These are phyloP conservation scores for Backusella australiensis DNA, from an alignment of 192 early-diverging fungal genomes.

Conservation along the genomic window DNA sequence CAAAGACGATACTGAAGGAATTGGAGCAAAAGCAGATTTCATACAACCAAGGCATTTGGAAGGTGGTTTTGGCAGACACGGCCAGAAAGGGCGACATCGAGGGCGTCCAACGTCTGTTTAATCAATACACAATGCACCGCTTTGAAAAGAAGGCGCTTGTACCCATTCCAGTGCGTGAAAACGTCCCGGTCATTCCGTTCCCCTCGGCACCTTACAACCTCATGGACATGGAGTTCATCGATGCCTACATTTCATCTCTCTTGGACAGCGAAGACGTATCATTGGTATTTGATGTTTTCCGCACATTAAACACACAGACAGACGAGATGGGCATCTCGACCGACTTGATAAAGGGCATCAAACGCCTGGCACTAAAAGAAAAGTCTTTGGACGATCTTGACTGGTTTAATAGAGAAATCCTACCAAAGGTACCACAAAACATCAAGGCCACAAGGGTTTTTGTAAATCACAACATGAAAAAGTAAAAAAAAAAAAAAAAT, in stretches of 20 bases:
- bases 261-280: slow-evolving; percentile 32
- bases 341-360: slow-evolving; percentile 8
- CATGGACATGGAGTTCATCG: slow-evolving; percentile 30
- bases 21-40: slow-evolving; percentile 15
- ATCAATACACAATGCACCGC: slow-evolving; percentile 33
- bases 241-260: slow-evolving; percentile 28
- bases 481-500: neutral
- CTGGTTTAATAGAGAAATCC: slow-evolving; percentile 28
- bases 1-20: slow-evolving; percentile 20
- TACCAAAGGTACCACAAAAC: slow-evolving; percentile 14
- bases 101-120: slow-evolving; percentile 26
- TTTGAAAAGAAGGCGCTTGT: slow-evolving; percentile 30
- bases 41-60: slow-evolving; percentile 20
- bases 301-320: slow-evolving; percentile 20
- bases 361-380: slow-evolving; percentile 26
- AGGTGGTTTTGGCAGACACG: slow-evolving; percentile 9
- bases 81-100: neutral
- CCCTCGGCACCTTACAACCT: slow-evolving; percentile 31
- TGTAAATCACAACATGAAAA: slow-evolving; percentile 2
- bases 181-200: slow-evolving; percentile 28
- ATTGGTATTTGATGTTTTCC: slow-evolving; percentile 29
- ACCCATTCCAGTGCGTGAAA: slow-evolving; percentile 28
- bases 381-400: slow-evolving; percentile 16
- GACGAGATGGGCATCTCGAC: slow-evolving; percentile 11
- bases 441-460: neutral